phyloP scores from a whole-genome alignment of 495 filamentous ascomycete genomes.

The Lophium mytilinum region DNA sequence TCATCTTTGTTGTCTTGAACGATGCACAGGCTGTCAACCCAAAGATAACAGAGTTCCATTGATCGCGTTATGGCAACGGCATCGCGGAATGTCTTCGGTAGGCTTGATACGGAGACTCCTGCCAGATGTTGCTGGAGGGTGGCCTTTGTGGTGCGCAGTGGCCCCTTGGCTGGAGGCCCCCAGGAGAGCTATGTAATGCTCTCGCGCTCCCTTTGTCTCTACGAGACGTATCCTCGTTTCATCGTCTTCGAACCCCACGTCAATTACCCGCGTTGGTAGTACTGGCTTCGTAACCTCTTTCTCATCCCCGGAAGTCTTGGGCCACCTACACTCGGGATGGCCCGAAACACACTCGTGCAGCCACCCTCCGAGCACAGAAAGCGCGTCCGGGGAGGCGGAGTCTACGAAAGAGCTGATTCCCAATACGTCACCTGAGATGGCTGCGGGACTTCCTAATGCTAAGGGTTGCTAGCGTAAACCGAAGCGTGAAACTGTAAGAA shows the following conservation, averaged over 20 bases:
- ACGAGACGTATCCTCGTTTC: not conserved
- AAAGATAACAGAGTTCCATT: not conserved
- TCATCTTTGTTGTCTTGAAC: constrained; percentile 1
- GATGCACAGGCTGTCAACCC: constrained; percentile 6
- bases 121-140: not conserved
- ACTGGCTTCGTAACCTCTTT: not conserved
- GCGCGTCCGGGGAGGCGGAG: not conserved
- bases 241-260: not conserved
- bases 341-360: not conserved
- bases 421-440: not conserved
- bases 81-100: constrained; percentile 4
- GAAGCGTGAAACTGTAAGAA: not conserved
- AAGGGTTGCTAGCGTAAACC: not conserved
- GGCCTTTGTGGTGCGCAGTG: not conserved
- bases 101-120: not conserved
- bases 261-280: not conserved
- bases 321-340: not conserved
- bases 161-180: not conserved
- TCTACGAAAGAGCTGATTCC: not conserved
- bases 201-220: not conserved
- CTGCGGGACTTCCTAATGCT: not conserved
- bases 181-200: not conserved
- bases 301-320: not conserved
- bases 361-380: not conserved
- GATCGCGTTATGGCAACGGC: not conserved